Conservation (phyloP, 73 alveolate genomes). For the Tetrahymena malaccensis region DNA sequence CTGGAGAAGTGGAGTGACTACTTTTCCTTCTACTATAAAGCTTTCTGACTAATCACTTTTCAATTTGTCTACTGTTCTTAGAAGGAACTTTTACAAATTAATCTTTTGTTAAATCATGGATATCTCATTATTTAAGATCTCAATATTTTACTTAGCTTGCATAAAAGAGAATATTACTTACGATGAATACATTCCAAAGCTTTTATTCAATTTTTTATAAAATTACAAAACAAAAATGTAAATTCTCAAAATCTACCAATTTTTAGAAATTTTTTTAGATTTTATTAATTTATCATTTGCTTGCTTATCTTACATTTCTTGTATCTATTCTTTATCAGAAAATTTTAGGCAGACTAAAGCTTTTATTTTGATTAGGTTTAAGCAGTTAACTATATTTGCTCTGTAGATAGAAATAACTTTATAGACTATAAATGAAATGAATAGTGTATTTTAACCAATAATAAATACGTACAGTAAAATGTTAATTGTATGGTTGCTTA, state of each 20-base stretch:
- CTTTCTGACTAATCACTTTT: background rate
- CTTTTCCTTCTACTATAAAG: background rate
- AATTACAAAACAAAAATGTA: background rate
- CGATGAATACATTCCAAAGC: background rate
- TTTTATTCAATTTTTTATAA: background rate
- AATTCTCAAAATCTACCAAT: background rate
- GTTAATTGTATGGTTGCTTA: background rate
- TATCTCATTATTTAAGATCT: background rate
- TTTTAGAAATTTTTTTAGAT: background rate
- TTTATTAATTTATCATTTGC: background rate
- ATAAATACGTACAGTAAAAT: background rate
- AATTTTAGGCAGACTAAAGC: background rate
- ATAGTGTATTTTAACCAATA: background rate
- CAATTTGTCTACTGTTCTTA: background rate
- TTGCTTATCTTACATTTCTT: background rate
- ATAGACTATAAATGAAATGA: background rate
- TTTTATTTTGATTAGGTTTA: background rate
- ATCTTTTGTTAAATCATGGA: background rate
- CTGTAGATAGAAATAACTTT: background rate
- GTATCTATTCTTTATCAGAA: background rate
- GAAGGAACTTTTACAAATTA: background rate
- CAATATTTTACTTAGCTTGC: background rate
- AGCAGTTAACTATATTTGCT: background rate
- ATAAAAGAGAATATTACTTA: background rate
- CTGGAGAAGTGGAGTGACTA: background rate